Evolutionary conservation across 2,329 filamentous ascomycete genomes (phyloP).

Genomic region (Aspergillus melleus): DNA sequence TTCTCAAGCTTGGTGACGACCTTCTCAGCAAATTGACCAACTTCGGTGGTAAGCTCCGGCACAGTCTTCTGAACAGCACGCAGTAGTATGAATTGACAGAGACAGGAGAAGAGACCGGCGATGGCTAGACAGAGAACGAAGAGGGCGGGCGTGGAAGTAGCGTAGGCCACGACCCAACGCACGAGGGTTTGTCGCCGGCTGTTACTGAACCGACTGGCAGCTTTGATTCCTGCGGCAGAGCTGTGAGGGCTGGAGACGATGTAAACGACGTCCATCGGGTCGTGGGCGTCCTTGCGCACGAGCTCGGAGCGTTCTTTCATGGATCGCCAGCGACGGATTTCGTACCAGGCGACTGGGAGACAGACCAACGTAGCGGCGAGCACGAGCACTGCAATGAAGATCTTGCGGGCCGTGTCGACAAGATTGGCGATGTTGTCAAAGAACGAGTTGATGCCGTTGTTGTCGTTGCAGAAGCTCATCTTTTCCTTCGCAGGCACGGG

Average conservation of each 20-base stretch:
- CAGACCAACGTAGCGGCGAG: conserved; percentile 71
- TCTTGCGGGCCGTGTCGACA: conserved; percentile 67
- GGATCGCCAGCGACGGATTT: conserved; percentile 73
- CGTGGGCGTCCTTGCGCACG: conserved; percentile 65
- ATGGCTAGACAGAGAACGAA: conserved; percentile 81
- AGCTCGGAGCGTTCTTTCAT: conserved; percentile 70
- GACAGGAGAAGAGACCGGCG: conserved; percentile 77
- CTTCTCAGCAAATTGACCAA: conserved; percentile 75
- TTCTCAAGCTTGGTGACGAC: conserved; percentile 72
- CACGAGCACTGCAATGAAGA: conserved; percentile 74
- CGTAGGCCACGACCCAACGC: conserved; percentile 83
- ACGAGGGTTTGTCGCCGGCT: conserved; percentile 68
- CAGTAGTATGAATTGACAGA: conserved; percentile 81
- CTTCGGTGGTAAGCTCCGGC: conserved; percentile 70
- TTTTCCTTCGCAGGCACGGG: conserved; percentile 80
- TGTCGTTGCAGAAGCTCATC: conserved; percentile 84
- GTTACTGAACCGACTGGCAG: conserved; percentile 64
- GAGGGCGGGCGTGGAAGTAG: conserved; percentile 80
- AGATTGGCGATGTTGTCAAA: conserved; percentile 71
- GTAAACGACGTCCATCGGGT: conserved; percentile 86
- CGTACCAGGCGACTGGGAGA: conserved; percentile 75
- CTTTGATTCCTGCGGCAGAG: conserved; percentile 67
- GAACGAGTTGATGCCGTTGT: conserved; percentile 78
- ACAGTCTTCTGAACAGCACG: conserved; percentile 71
- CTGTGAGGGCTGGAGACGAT: conserved; percentile 80